phyloP scores from a whole-genome alignment of 2,329 filamentous ascomycete species.

The Sarocladium brachiariae region DNA sequence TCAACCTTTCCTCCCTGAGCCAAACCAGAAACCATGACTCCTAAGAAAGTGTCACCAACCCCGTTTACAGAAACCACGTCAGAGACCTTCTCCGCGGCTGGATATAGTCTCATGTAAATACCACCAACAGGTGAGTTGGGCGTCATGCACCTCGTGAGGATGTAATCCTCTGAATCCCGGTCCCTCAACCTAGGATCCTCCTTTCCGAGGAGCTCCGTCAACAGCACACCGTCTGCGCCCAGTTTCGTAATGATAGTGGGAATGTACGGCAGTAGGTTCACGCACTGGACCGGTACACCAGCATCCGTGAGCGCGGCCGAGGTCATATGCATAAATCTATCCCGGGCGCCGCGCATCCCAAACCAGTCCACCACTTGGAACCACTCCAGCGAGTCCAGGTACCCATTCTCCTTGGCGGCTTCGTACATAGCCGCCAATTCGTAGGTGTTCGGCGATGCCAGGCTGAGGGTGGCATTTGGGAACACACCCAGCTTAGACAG shows the following conservation, averaged over 20 bases:
- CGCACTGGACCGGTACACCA: conserved; percentile 74
- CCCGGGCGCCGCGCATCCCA: conserved; percentile 66
- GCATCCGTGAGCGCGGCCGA: conserved; percentile 62
- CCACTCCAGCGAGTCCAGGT: conserved; percentile 67
- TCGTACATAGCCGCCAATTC: conserved; percentile 76
- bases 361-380: conserved; percentile 74
- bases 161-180: conserved; percentile 57
- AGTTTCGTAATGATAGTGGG: conserved; percentile 81
- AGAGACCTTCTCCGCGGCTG: conserved; percentile 57
- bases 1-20: conserved; percentile 50
- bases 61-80: conserved; percentile 88
- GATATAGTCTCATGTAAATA: conserved; percentile 72
- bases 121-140: conserved; percentile 57
- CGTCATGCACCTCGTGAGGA: conserved; percentile 55
- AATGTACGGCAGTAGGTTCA: conserved; percentile 83
- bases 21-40: conserved; percentile 74
- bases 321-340: conserved; percentile 65
- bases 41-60: conserved; percentile 87
- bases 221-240: conserved; percentile 65
- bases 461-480: conserved; percentile 58
- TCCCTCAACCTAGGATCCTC: conserved; percentile 61
- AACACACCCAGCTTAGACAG: conserved; percentile 41
- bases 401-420: conserved; percentile 57
- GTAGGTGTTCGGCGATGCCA: conserved; percentile 75
- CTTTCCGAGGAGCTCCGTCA: conserved; percentile 63